Evolutionary conservation across 75 land plant genomes (phyloP).

Genomic region (Pinus tabuliformis): DNA sequence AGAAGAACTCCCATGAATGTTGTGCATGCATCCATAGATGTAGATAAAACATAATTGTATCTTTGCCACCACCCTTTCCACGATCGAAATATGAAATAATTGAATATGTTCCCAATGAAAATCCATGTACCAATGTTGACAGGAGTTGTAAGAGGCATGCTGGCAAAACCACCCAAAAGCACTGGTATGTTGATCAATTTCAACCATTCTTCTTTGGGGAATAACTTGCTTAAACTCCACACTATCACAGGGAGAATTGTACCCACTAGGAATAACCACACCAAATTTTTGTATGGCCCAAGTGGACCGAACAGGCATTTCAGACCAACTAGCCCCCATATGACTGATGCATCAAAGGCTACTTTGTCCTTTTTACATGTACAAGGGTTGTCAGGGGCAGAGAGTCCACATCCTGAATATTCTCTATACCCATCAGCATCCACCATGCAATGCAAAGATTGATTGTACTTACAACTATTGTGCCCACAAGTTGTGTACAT

Average conservation of each 20-base stretch:
- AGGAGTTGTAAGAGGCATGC: conserved; percentile 20
- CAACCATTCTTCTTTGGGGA: conserved; percentile 55
- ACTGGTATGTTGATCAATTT: conserved; percentile 39
- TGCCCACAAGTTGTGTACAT: conserved; percentile 27
- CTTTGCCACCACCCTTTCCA: conserved; percentile 82
- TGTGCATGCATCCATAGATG: conserved; percentile 16
- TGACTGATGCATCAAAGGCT: conserved; percentile 39
- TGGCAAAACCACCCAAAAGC: conserved; percentile 18
- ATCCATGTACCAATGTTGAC: conserved; percentile 43
- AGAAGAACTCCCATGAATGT: conserved; percentile 27
- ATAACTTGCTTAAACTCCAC: conserved; percentile 23
- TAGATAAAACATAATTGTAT: conserved; percentile 65
- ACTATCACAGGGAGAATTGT: conserved; percentile 14
- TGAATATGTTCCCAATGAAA: conserved; percentile 67
- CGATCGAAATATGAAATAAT: conserved; percentile 65
- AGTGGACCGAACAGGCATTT: conserved; percentile 60
- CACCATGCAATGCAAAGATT: conserved; percentile 33
- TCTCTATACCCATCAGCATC: conserved; percentile 17
- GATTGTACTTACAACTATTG: conserved; percentile 35
- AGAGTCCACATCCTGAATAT: conserved; percentile 19
- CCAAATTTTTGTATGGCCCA: conserved; percentile 22
- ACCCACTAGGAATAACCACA: conserved; percentile 33
- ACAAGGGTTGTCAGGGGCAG: conserved; percentile 35
- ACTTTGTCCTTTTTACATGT: conserved; percentile 35
- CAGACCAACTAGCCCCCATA: conserved; percentile 41